Base-by-base conservation (phyloP, 106 monocot species). In the Dioscorea dumetorum region DNA sequence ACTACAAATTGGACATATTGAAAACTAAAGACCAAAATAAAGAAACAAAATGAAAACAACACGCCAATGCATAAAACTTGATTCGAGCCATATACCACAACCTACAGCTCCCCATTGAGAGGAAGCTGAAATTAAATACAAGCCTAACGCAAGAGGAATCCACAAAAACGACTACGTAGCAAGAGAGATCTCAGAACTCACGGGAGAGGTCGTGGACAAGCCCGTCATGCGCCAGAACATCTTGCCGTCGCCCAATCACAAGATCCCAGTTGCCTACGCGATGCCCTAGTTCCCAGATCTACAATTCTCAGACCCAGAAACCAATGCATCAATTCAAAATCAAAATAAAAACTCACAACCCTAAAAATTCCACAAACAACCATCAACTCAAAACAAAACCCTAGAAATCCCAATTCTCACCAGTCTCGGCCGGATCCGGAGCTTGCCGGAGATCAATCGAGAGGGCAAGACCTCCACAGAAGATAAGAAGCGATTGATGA, bases 221-320 rank as follows among this genome's bases (percentile, higher is more conserved):
- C 90, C 90, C 21, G 90, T 86, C 90, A 91, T 91, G 33, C 90
- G 90, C 90, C 90, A 91, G 68, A 91, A 91, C 90, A 91, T 91
- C 76, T 73, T 81, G 72, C 12, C 73, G 28, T 60, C 16, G 24
- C 13, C 67, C 33, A 28, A 73, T 31, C 20, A 34, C 51, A 67
- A 62, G 73, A 67, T 60, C 53, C 33, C 70, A 70, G 67, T 49
- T n/a, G 59, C 60, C 67, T 24, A 33, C 32, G 31, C 62, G 53
- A 49, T 50, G 50, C 53, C 68, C 72, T 72, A 75, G 41, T 5
- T 56, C 63, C 64, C 80, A 73, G 86, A 90, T 90, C 90, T 78
- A 67, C 53, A 74, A 64, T 62, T 82, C 52, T 59, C 57, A 48
- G 60, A 20, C 49, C 20, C 15, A 35, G 49, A 35, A 53, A 66